phyloP scores from a whole-genome alignment of 192 early-diverging fungal species.

The Lobosporangium transversale region DNA sequence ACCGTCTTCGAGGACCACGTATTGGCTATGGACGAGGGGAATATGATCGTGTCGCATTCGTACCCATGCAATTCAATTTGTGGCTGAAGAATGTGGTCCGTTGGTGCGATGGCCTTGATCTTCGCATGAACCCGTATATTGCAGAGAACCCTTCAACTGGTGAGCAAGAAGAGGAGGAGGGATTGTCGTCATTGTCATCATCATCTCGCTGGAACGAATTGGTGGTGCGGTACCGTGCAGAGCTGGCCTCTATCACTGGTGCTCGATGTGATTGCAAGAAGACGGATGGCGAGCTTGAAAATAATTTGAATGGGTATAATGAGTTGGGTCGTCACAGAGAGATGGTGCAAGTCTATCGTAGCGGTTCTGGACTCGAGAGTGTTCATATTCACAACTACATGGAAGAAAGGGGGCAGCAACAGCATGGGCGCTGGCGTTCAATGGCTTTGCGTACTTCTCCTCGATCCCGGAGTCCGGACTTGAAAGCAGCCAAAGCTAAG shows the following conservation, averaged over 20 bases:
- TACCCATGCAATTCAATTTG: slow-evolving; percentile 53
- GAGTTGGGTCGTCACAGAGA: slow-evolving; percentile 4
- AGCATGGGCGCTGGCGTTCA: slow-evolving; percentile 26
- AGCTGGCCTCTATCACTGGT: not conserved
- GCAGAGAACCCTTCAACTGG: not conserved
- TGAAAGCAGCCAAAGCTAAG: slow-evolving; percentile 7
- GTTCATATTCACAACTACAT: slow-evolving; percentile 3
- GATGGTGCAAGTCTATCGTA: slow-evolving; percentile 22
- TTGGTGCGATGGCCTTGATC: slow-evolving; percentile 58
- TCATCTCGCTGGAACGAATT: slow-evolving; percentile 37
- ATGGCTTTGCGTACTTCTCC: slow-evolving; percentile 5
- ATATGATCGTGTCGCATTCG: slow-evolving; percentile 49
- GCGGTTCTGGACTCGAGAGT: not conserved
- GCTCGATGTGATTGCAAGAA: not conserved
- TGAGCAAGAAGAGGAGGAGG: no score
- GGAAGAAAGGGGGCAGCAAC: slow-evolving; percentile 2
- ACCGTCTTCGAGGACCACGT: slow-evolving; percentile 37
- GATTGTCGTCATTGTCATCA: not conserved
- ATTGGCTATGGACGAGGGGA: slow-evolving; percentile 51
- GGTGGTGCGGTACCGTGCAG: slow-evolving; percentile 25
- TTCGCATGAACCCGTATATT: slow-evolving; percentile 26
- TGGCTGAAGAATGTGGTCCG: slow-evolving; percentile 41
- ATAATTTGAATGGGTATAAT: slow-evolving; percentile 1
- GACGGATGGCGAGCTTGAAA: not conserved
- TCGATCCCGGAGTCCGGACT: not conserved